Conservation (phyloP, 2,329 filamentous ascomycete genomes). For the Colletotrichum agaves region DNA sequence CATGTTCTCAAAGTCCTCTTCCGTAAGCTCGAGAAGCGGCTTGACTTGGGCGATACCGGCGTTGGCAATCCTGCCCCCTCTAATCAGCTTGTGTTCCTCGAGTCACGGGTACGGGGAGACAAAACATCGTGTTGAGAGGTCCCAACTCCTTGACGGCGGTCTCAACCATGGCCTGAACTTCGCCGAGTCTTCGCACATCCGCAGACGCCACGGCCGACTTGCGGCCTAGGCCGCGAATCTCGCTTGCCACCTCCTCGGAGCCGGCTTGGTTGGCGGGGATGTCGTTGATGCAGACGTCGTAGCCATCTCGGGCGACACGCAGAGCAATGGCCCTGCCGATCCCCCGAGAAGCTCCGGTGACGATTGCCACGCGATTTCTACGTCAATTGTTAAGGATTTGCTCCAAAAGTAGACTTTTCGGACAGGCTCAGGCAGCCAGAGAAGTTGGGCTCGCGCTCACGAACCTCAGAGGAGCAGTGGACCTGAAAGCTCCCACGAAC, state of each 20-base stretch:
- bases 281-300: conserved; percentile 74
- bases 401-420: no score
- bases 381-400: no score
- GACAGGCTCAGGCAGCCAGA: no score
- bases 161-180: conserved; percentile 63
- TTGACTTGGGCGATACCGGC: conserved; percentile 71
- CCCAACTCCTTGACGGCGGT: conserved; percentile 64
- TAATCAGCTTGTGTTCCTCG: conserved; percentile 46
- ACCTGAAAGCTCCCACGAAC: conserved; percentile 21
- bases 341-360: conserved; percentile 29
- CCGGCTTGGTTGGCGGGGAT: conserved; percentile 61
- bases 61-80: conserved; percentile 61
- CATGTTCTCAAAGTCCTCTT: conserved; percentile 67
- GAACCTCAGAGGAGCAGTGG: conserved; percentile 21
- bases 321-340: conserved; percentile 72
- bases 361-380: conserved; percentile 29
- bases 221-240: conserved; percentile 63
- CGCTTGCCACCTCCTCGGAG: conserved; percentile 62
- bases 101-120: conserved; percentile 37
- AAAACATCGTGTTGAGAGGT: conserved; percentile 53
- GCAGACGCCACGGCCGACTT: conserved; percentile 66
- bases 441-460: neutral
- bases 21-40: conserved; percentile 63
- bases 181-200: conserved; percentile 67
- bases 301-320: conserved; percentile 72